Percentiles rank a stretch among this genome's conserved stretches.
These are phyloP conservation scores for Botrytis fabae DNA, from an alignment of 2,329 filamentous ascomycete genomes.

Conservation along the genomic window DNA sequence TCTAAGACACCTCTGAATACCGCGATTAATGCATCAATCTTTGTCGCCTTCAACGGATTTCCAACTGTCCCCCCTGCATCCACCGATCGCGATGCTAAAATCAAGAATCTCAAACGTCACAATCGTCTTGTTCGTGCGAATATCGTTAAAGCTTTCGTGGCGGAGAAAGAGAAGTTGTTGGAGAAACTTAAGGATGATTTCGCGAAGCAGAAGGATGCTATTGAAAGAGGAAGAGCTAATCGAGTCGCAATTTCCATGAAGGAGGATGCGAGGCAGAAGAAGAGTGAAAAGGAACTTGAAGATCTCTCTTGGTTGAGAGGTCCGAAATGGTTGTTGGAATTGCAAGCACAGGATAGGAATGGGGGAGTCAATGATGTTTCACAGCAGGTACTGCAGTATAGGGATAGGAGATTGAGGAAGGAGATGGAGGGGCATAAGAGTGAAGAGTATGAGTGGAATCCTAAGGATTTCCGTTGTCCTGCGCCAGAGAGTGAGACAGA, in stretches of 20 bases:
- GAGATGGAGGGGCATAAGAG: conserved; percentile 6
- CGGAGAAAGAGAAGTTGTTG: conserved; percentile 21
- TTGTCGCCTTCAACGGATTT: conserved; percentile 33
- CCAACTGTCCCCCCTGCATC: conserved; percentile 9
- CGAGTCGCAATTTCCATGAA: neutral
- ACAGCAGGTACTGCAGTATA: conserved; percentile 24
- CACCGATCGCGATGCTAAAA: conserved; percentile 24
- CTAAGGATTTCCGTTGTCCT: neutral
- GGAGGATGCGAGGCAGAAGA: conserved; percentile 4
- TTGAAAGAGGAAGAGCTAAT: neutral
- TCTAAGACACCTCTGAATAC: conserved; percentile 7
- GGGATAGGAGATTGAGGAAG: conserved; percentile 10
- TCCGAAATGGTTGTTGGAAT: conserved; percentile 1
- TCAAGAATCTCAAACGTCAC: conserved; percentile 31
- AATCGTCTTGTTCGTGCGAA: conserved; percentile 33
- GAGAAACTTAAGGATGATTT: neutral
- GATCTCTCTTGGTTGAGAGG: neutral
- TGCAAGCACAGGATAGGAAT: conserved; percentile 1
- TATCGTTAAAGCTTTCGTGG: conserved; percentile 28
- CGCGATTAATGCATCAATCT: conserved; percentile 31
- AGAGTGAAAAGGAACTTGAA: neutral
- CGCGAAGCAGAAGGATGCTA: neutral
- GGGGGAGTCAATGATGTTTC: conserved; percentile 22
- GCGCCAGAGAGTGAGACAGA: neutral
- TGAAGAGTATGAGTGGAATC: conserved; percentile 26